These are phyloP conservation scores for Sinapis alba DNA, from an alignment of 441 rosid species.

Conservation along the genomic window DNA sequence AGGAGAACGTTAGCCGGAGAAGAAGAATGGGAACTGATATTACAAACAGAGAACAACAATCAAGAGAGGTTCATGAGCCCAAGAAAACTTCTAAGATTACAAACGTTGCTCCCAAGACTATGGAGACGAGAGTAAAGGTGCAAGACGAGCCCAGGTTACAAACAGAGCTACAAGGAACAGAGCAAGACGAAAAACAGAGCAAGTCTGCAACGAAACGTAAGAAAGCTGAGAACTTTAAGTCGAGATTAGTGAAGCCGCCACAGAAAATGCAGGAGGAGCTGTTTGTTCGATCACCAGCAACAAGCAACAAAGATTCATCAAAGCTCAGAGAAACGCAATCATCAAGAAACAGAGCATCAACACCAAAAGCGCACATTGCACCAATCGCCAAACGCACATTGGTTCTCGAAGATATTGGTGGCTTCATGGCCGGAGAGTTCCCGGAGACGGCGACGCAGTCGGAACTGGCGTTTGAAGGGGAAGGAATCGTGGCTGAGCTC, in stretches of 20 bases:
- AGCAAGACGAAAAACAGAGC: conserved; percentile 23
- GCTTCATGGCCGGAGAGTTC: conserved; percentile 59
- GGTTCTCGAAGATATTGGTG: conserved; percentile 75
- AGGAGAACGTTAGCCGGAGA: conserved; percentile 59
- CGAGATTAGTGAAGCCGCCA: conserved; percentile 49
- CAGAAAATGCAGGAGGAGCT: conserved; percentile 63
- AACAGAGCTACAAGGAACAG: conserved; percentile 29
- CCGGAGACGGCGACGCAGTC: conserved; percentile 33
- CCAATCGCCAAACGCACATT: conserved; percentile 46
- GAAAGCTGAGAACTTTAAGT: conserved; percentile 44
- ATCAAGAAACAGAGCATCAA: conserved; percentile 48
- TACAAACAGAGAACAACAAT: conserved; percentile 60
- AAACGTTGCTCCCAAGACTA: conserved; percentile 21
- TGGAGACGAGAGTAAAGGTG: conserved; percentile 13
- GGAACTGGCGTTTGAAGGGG: conserved; percentile 50
- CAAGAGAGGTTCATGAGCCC: conserved; percentile 41
- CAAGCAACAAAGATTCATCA: conserved; percentile 33
- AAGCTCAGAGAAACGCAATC: conserved; percentile 34
- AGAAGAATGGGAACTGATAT: conserved; percentile 71
- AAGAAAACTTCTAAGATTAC: conserved; percentile 35
- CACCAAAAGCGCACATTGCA: conserved; percentile 44
- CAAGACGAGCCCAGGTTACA: conserved; percentile 34
- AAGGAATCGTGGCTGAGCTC: conserved; percentile 57
- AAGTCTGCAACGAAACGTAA: conserved; percentile 46
- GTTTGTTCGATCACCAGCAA: conserved; percentile 48